Evolutionary conservation across 768 basidiomycete genomes (phyloP).

Genomic region (Pleurotus pulmonarius): DNA sequence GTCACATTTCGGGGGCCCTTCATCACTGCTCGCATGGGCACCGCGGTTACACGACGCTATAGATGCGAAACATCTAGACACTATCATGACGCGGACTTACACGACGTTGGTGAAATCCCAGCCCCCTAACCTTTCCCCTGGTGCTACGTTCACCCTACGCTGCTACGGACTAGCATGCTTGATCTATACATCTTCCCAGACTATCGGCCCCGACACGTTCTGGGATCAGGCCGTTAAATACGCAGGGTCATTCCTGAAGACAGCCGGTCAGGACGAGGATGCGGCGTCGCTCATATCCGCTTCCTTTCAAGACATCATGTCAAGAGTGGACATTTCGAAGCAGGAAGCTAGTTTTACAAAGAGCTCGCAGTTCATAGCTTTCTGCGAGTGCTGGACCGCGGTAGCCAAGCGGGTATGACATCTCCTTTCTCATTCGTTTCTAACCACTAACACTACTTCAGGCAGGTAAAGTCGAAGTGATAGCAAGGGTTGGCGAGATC

Average conservation of each 20-base stretch:
- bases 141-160: constrained; percentile 34
- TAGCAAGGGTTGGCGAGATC: constrained; percentile 44
- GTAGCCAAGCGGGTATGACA: constrained; percentile 60
- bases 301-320: constrained; percentile 41
- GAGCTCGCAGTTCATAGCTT: constrained; percentile 51
- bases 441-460: constrained; percentile 16
- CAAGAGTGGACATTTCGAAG: constrained; percentile 29
- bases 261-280: constrained; percentile 26
- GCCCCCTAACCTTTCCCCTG: constrained; percentile 14
- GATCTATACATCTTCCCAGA: constrained; percentile 41
- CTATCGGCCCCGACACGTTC: constrained; percentile 50
- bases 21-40: constrained; percentile 51
- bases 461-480: constrained; percentile 42
- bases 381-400: constrained; percentile 71
- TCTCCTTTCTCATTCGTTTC: background rate
- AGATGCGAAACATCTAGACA: constrained; percentile 52
- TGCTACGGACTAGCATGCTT: constrained; percentile 46
- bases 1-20: constrained; percentile 21
- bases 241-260: constrained; percentile 40
- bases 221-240: constrained; percentile 68
- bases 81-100: constrained; percentile 58
- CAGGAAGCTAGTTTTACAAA: constrained; percentile 37
- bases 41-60: constrained; percentile 33
- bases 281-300: constrained; percentile 33
- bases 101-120: constrained; percentile 45